Conservation (phyloP, 2,329 filamentous ascomycete genomes). For the Stagonosporopsis tanaceti region DNA sequence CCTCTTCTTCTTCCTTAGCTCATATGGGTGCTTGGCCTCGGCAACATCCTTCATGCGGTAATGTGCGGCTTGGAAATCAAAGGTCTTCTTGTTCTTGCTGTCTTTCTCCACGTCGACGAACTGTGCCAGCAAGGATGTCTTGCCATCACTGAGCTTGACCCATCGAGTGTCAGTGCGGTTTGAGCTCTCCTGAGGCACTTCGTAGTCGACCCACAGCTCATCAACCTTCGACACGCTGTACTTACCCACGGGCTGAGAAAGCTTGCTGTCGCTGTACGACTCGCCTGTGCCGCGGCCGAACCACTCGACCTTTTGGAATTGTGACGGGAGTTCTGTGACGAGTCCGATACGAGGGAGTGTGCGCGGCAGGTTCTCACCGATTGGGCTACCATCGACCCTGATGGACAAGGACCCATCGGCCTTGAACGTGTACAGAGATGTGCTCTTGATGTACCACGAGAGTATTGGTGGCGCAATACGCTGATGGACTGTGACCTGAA, state of each 20-base stretch:
- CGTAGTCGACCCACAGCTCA: conserved; percentile 66
- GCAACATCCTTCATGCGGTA: conserved; percentile 64
- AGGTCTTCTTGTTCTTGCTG: conserved; percentile 25
- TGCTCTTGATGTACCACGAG: conserved; percentile 57
- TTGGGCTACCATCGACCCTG: conserved; percentile 54
- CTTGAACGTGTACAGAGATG: conserved; percentile 62
- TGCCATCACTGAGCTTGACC: conserved; percentile 50
- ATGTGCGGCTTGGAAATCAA: conserved; percentile 63
- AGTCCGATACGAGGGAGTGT: conserved; percentile 70
- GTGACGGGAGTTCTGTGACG: conserved; percentile 60
- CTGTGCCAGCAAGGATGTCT: conserved; percentile 33
- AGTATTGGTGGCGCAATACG: conserved; percentile 67
- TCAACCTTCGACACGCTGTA: conserved; percentile 57
- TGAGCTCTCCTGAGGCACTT: conserved; percentile 73
- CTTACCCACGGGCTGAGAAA: conserved; percentile 61
- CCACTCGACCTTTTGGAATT: conserved; percentile 63
- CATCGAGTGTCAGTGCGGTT: conserved; percentile 69
- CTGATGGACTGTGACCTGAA: conserved; percentile 55
- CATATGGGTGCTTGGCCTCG: conserved; percentile 68
- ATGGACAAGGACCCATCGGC: conserved; percentile 57
- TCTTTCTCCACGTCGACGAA: conserved; percentile 35
- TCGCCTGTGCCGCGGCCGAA: conserved; percentile 71
- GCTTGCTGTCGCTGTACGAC: conserved; percentile 72
- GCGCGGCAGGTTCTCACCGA: conserved; percentile 60
- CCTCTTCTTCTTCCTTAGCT: conserved; percentile 63